Conservation (phyloP, 1,284 basidiomycete species). For the Vanrija sp. region DNA sequence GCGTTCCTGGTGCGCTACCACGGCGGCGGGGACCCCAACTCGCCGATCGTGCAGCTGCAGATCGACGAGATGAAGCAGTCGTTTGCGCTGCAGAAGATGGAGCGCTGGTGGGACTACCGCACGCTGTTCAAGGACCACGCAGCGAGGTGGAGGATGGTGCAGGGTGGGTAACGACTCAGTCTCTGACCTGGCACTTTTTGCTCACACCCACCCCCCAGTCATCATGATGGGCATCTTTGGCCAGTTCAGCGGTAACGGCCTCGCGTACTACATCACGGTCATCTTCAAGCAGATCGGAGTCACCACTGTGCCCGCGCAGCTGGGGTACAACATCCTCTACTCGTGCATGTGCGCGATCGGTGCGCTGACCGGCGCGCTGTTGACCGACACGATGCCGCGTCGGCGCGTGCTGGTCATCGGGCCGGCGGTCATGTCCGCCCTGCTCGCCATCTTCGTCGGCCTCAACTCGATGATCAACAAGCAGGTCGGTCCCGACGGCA, state of each 20-base stretch:
- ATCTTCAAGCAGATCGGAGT: constrained; percentile 31
- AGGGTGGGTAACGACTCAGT: not conserved
- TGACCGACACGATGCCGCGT: constrained; percentile 12
- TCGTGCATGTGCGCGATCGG: constrained; percentile 55
- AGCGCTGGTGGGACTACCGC: too few relatives aligned
- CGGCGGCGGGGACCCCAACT: constrained; percentile 20
- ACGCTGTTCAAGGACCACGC: not conserved
- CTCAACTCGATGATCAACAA: not conserved
- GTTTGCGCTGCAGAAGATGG: constrained; percentile 47
- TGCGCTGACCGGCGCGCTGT: constrained; percentile 39
- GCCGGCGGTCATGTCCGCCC: not conserved
- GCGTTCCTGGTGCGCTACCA: constrained; percentile 26
- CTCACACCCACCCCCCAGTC: not conserved
- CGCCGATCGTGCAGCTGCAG: constrained; percentile 52
- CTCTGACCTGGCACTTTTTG: too few relatives aligned
- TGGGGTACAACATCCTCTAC: constrained; percentile 57
- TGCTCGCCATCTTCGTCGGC: constrained; percentile 2
- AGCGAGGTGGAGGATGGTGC: not conserved
- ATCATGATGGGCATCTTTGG: constrained; percentile 18
- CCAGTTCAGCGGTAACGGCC: constrained; percentile 51
- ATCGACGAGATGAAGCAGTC: constrained; percentile 57
- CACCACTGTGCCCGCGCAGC: constrained; percentile 26
- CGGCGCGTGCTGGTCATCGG: constrained; percentile 9
- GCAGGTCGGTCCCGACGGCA: not conserved
- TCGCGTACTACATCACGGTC: constrained; percentile 50